phyloP scores from a whole-genome alignment of 441 rosid genomes.

The Mallotus japonicus region DNA sequence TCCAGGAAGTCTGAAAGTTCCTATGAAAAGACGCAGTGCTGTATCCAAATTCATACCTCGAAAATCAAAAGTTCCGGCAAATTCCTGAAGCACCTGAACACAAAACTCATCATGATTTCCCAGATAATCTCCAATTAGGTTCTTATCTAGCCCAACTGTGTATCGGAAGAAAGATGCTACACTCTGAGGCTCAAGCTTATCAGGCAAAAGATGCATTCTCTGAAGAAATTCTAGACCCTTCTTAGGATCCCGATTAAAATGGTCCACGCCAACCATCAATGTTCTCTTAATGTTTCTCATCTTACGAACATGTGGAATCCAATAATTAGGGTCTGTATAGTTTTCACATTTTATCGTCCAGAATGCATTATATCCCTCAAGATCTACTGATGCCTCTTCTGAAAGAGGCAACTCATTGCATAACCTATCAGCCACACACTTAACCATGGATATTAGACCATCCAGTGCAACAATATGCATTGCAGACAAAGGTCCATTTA shows the following conservation, averaged over 20 bases:
- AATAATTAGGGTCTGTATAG: conserved; percentile 55
- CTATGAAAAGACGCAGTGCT: conserved; percentile 86
- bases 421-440: conserved; percentile 74
- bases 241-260: conserved; percentile 85
- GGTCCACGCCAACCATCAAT: conserved; percentile 82
- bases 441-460: conserved; percentile 69
- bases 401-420: conserved; percentile 47
- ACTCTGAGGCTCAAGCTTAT: conserved; percentile 81
- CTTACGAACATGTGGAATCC: conserved; percentile 85
- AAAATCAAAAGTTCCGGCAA: conserved; percentile 91
- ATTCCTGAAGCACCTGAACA: conserved; percentile 89
- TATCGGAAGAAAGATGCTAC: conserved; percentile 88
- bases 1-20: conserved; percentile 91
- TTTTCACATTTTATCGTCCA: conserved; percentile 72
- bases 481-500: conserved; percentile 79
- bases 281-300: conserved; percentile 67
- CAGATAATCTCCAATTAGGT: conserved; percentile 81
- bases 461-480: conserved; percentile 89
- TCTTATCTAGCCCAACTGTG: conserved; percentile 90
- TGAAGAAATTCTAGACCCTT: conserved; percentile 85
- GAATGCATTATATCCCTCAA: conserved; percentile 59
- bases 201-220: conserved; percentile 76
- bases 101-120: conserved; percentile 95
- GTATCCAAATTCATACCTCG: conserved; percentile 79
- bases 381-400: conserved; percentile 39